Evolutionary conservation across 495 filamentous ascomycete genomes (phyloP).

Genomic region (Aspergillus taichungensis): DNA sequence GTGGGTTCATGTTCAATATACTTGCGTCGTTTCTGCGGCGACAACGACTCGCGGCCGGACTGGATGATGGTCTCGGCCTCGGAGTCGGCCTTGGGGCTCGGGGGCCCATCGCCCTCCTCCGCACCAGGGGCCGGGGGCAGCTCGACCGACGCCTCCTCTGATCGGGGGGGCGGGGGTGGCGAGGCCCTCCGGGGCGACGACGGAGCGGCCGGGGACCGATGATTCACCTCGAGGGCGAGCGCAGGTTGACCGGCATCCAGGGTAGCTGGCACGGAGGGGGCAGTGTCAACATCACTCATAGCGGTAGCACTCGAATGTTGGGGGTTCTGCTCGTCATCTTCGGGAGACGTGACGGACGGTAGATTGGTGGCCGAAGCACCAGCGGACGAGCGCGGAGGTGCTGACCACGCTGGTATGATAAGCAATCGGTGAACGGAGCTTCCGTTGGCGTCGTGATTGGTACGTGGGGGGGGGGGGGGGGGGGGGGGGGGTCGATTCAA

Average conservation of each 20-base stretch:
- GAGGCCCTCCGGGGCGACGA: slow-evolving; percentile 18
- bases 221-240: slow-evolving; percentile 29
- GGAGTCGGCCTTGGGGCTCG: slow-evolving; percentile 50
- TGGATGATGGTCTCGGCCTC: slow-evolving; percentile 78
- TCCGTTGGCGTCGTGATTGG: background rate
- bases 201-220: slow-evolving; percentile 16
- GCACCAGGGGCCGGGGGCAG: slow-evolving; percentile 15
- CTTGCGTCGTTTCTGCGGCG: slow-evolving; percentile 60
- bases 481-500: background rate
- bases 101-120: slow-evolving; percentile 26
- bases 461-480: background rate
- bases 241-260: slow-evolving; percentile 31
- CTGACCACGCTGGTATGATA: slow-evolving; percentile 15
- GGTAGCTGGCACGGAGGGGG: slow-evolving; percentile 35
- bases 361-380: slow-evolving; percentile 29
- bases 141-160: slow-evolving; percentile 15
- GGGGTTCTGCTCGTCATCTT: slow-evolving; percentile 43
- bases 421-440: background rate
- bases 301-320: slow-evolving; percentile 38
- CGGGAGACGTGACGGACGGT: slow-evolving; percentile 32
- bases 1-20: slow-evolving; percentile 54
- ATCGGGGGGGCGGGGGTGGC: slow-evolving; percentile 12
- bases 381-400: slow-evolving; percentile 32
- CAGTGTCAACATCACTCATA: slow-evolving; percentile 45
- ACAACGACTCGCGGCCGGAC: slow-evolving; percentile 61